A percentile compares a stretch with the other conserved stretches of the same genome.
phyloP scores from a whole-genome alignment of 306 rosid species.

The Benincasa hispida region DNA sequence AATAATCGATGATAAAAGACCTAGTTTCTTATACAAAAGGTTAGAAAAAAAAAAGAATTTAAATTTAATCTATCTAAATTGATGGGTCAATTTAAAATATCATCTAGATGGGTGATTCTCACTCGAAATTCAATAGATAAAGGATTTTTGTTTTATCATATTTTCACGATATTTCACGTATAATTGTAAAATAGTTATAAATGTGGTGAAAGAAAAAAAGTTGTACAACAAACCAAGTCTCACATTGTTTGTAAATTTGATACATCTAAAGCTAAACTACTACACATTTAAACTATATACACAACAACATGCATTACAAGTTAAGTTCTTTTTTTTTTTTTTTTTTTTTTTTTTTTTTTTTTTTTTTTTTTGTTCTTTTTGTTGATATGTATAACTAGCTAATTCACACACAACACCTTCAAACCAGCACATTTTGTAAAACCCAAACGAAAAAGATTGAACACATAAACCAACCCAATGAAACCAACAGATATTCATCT shows the following conservation, averaged over 20 bases:
- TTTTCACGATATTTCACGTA: not conserved
- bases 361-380: not conserved
- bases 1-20: not conserved
- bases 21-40: too few relatives aligned
- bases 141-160: not conserved
- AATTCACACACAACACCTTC: slow-evolving; percentile 5
- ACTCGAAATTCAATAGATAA: not conserved
- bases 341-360: not conserved
- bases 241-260: not conserved
- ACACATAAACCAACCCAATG: not conserved
- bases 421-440: not conserved
- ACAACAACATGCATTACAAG: not conserved
- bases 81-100: too few relatives aligned
- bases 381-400: not conserved
- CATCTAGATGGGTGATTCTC: too few relatives aligned
- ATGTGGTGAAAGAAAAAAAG: not conserved
- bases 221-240: not conserved
- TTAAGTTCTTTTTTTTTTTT: not conserved
- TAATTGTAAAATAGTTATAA: not conserved
- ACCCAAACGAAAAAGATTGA: not conserved
- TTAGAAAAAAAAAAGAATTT: too few relatives aligned
- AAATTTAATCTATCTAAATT: too few relatives aligned
- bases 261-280: not conserved
- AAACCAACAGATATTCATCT: not conserved
- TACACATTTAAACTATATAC: not conserved